phyloP scores from a whole-genome alignment of 768 basidiomycete genomes.

The Phaeolepiota aurea region DNA sequence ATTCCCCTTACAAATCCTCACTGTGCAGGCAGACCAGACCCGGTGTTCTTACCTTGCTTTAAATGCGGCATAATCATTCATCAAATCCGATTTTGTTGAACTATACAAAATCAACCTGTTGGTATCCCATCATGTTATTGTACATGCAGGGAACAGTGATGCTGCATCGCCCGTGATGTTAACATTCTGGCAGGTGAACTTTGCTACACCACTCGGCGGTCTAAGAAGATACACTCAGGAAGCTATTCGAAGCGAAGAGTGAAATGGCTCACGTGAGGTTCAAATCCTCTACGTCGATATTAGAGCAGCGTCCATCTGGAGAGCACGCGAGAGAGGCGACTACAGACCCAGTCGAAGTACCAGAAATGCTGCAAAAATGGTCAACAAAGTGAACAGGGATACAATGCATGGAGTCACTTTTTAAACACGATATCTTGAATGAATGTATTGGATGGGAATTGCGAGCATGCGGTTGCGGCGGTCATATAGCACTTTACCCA shows the following conservation, averaged over 20 bases:
- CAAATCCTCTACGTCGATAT: slow-evolving; percentile 40
- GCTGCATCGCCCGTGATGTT: slow-evolving; percentile 35
- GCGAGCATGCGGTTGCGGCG: slow-evolving; percentile 34
- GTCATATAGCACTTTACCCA: slow-evolving; percentile 51
- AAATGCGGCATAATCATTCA: too few species aligned
- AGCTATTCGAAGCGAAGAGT: neutral
- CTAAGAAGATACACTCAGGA: slow-evolving; percentile 17
- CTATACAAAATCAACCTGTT: neutral
- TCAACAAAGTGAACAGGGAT: too few species aligned
- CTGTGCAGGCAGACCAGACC: too few species aligned
- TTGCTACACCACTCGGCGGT: slow-evolving; percentile 31
- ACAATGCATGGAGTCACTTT: too few species aligned
- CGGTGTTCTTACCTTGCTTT: too few species aligned
- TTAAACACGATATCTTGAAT: slow-evolving; percentile 53
- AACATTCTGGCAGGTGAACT: slow-evolving; percentile 49
- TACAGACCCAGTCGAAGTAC: slow-evolving; percentile 43
- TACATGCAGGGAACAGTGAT: slow-evolving; percentile 31
- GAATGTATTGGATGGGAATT: slow-evolving; percentile 44
- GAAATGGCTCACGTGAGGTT: slow-evolving; percentile 28
- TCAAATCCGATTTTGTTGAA: too few species aligned
- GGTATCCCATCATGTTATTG: slow-evolving; percentile 22
- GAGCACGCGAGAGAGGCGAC: slow-evolving; percentile 53
- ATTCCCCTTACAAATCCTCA: too few species aligned
- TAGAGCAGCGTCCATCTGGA: slow-evolving; percentile 39
- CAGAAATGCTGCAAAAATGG: slow-evolving; percentile 49